Base-by-base conservation (phyloP, 108 stramenopile genomes). In the Nitzschia palea region DNA sequence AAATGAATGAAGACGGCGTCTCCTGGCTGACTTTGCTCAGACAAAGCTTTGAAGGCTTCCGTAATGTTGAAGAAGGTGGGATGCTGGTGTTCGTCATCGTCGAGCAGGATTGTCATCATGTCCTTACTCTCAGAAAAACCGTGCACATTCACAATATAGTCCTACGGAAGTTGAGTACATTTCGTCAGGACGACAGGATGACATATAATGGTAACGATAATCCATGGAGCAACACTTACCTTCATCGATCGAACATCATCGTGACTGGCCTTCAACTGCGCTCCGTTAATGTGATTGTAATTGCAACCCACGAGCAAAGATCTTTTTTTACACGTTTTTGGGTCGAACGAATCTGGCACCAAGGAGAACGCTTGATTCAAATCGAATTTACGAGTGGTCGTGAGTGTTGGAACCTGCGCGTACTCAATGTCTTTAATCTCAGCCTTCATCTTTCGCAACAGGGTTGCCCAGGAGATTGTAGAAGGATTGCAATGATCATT, bases 1-100 rank as follows among this genome's bases (percentile, higher is more conserved):
- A 90, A 94, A 9, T 89, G 87, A 48, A 94, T 76, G 68, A 94
- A 90, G 27, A 94, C 87, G 17, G 87, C 87, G 77, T 94, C 92
- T 9, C 92, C 92, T 44, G 92, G 89, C 76, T 87, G 86, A 77
- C 80, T 81, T 63, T 81, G 62, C 62, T 88, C 84, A 27, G 92
- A 86, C 23, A 94, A 65, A 12, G 65, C 61, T 47, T 87, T 90
- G 76, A 94, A 89, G 1, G 86, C 84, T 43, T 86, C 82, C 0
- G 77, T 82, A 36, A 94, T 94, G 55, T 94, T 94, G 34, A 61
- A 25, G 48, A 80, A 80, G 6, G 92, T 89, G n/a, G 92, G 92
- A 15, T 70, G 64, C 63, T 69, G 68, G 70, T 94, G 92, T 15
- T 71, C 43, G 15, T 74, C 85, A 68, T 94, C 92, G 72, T 94